Conservation (phyloP, 2,329 filamentous ascomycete genomes). For the Drechslera avenae region DNA sequence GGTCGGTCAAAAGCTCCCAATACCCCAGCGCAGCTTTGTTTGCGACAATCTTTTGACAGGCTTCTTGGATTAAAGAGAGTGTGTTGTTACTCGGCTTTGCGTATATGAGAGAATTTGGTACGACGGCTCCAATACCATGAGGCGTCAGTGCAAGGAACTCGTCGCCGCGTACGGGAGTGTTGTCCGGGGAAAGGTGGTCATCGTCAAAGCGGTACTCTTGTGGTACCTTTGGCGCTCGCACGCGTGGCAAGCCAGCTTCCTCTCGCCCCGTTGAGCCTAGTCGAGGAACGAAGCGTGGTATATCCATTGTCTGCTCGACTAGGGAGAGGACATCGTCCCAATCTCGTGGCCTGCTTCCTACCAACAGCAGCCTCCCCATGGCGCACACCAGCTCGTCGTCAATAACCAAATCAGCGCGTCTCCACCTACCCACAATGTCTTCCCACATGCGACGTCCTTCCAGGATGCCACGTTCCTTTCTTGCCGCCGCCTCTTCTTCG, state of each 20-base stretch:
- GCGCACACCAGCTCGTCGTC: constrained; percentile 80
- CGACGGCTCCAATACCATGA: constrained; percentile 26
- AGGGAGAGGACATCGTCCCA: constrained; percentile 75
- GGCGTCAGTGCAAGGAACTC: constrained; percentile 39
- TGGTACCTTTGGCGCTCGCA: constrained; percentile 46
- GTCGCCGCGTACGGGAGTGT: constrained; percentile 31
- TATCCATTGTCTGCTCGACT: constrained; percentile 79
- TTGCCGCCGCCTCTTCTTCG: constrained; percentile 32
- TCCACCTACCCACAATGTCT: constrained; percentile 79
- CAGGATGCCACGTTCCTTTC: constrained; percentile 57
- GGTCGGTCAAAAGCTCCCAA: constrained; percentile 72
- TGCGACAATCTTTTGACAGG: constrained; percentile 65
- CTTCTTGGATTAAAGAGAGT: constrained; percentile 71
- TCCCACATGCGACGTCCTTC: constrained; percentile 80
- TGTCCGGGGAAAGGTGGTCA: constrained; percentile 32
- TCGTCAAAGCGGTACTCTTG: constrained; percentile 34
- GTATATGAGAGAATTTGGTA: constrained; percentile 47
- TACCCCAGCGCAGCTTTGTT: constrained; percentile 72
- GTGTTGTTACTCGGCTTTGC: constrained; percentile 59
- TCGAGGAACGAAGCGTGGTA: constrained; percentile 62
- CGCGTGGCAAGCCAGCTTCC: constrained; percentile 28
- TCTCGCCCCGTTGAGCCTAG: constrained; percentile 39
- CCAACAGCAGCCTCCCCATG: constrained; percentile 79
- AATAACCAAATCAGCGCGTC: constrained; percentile 68
- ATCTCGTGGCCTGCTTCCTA: constrained; percentile 65